Evolutionary conservation across 352 stramenopile genomes (phyloP).

Genomic region (Pythium scleroteichum): DNA sequence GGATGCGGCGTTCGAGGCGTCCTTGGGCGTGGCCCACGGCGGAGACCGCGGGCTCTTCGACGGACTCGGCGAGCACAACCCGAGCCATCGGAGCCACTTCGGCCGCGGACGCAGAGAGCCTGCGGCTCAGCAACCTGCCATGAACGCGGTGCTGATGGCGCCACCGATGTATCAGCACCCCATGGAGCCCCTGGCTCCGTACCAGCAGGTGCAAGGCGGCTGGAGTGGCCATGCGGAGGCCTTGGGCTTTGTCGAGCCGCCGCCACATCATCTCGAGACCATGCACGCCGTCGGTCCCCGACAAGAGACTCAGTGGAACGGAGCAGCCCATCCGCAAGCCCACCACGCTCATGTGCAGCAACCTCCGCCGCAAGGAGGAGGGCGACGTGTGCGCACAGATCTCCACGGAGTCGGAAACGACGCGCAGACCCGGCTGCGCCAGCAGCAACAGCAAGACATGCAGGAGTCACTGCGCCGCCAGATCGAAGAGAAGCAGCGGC

Average conservation of each 20-base stretch:
- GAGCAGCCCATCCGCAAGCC: neutral
- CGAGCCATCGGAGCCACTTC: constrained; percentile 37
- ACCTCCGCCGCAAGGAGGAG: neutral
- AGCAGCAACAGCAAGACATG: constrained; percentile 49
- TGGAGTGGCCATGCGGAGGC: constrained; percentile 21
- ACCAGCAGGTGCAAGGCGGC: constrained; percentile 13
- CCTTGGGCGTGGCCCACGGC: neutral
- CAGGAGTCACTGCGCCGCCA: constrained; percentile 52
- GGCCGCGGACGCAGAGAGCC: constrained; percentile 41
- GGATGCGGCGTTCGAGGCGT: constrained; percentile 7
- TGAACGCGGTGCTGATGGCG: neutral
- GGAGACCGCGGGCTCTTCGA: constrained; percentile 36
- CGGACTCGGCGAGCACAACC: constrained; percentile 43
- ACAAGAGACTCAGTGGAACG: neutral
- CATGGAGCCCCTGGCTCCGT: neutral
- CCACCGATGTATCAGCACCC: neutral
- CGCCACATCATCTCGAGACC: neutral
- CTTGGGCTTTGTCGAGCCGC: constrained; percentile 6
- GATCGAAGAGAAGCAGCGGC: constrained; percentile 63
- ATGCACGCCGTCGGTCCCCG: neutral
- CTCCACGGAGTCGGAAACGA: constrained; percentile 24
- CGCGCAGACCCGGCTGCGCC: constrained; percentile 5
- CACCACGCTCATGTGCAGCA: neutral
- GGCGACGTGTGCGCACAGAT: constrained; percentile 29
- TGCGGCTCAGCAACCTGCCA: neutral